These are phyloP conservation scores for Fusarium buxicola DNA, from an alignment of 2,329 filamentous ascomycete genomes.

Conservation along the genomic window DNA sequence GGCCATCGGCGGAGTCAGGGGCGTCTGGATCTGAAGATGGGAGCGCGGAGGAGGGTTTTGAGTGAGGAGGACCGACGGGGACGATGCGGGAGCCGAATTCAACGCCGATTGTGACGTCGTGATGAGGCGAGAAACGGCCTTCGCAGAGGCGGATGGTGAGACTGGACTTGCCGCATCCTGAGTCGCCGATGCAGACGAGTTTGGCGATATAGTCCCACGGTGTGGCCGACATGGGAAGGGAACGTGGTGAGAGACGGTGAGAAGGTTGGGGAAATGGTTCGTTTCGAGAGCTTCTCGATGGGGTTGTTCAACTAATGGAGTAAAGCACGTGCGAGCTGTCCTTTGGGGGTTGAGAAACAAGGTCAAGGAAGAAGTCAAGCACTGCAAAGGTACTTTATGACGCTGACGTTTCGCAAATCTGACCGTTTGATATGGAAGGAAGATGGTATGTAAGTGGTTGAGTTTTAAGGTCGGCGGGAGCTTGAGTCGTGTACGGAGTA, in stretches of 20 bases:
- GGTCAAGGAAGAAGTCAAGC: constrained; percentile 18
- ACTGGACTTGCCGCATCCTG: constrained; percentile 93
- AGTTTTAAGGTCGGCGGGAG: constrained; percentile 26
- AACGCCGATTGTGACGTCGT: constrained; percentile 97
- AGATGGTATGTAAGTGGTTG: constrained; percentile 18
- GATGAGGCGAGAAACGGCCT: constrained; percentile 91
- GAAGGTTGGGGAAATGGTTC: constrained; percentile 5
- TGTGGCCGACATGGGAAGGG: constrained; percentile 65
- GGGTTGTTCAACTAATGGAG: constrained; percentile 11
- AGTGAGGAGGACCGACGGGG: constrained; percentile 85
- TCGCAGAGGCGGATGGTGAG: constrained; percentile 96
- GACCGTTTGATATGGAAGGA: constrained; percentile 6
- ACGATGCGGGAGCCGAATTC: constrained; percentile 96
- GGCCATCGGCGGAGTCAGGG: constrained; percentile 51
- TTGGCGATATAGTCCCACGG: constrained; percentile 99
- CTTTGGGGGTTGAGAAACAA: constrained; percentile 22
- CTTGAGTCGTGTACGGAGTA: constrained; percentile 15
- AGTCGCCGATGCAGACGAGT: constrained; percentile 97
- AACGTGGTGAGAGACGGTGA: constrained; percentile 15
- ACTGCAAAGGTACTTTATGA: background rate
- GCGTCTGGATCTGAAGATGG: constrained; percentile 36
- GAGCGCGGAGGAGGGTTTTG: constrained; percentile 55
- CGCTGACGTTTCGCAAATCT: constrained; percentile 13
- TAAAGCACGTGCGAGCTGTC: constrained; percentile 39
- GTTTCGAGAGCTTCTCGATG: constrained; percentile 19